phyloP scores from a whole-genome alignment of 2,329 filamentous ascomycete species.

The Neofusicoccum ribis region DNA sequence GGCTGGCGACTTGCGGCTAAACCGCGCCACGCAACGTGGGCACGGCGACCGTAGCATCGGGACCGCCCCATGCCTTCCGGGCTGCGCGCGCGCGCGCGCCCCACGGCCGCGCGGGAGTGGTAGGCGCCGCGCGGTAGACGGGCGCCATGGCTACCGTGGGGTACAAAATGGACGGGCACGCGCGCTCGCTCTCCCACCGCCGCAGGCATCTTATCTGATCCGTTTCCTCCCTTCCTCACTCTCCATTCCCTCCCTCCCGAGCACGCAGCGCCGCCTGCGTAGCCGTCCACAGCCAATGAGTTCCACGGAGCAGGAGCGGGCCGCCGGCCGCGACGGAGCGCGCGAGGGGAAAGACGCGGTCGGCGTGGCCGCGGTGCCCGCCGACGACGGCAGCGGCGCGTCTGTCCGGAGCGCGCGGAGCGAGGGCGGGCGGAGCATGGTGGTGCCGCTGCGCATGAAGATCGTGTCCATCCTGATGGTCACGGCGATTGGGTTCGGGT shows the following conservation, averaged over 20 bases:
- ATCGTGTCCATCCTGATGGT: slow-evolving; percentile 50
- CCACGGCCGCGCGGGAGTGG: too few relatives aligned
- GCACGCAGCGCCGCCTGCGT: not conserved
- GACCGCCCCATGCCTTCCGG: not conserved
- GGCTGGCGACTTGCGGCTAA: too few relatives aligned
- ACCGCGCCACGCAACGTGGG: not conserved
- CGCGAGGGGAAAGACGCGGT: not conserved
- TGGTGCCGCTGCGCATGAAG: slow-evolving; percentile 9
- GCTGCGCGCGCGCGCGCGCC: too few relatives aligned
- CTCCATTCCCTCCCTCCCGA: too few relatives aligned
- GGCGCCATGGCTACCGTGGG: too few relatives aligned
- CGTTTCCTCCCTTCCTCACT: not conserved
- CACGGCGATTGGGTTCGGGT: slow-evolving; percentile 59
- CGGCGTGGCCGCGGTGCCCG: not conserved
- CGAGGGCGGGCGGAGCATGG: slow-evolving; percentile 6
- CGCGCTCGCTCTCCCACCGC: too few relatives aligned
- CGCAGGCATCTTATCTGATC: not conserved
- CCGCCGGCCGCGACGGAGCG: not conserved
- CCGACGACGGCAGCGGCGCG: not conserved
- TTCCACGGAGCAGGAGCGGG: not conserved
- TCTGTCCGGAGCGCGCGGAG: slow-evolving; percentile 1
- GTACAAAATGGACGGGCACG: too few relatives aligned
- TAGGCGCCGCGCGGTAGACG: too few relatives aligned
- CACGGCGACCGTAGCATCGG: not conserved
- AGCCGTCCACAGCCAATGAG: not conserved